Percentiles rank a stretch among this genome's conserved stretches.
Evolutionary conservation across 108 stramenopile genomes (phyloP).

Genomic region (Bacterosira constricta): DNA sequence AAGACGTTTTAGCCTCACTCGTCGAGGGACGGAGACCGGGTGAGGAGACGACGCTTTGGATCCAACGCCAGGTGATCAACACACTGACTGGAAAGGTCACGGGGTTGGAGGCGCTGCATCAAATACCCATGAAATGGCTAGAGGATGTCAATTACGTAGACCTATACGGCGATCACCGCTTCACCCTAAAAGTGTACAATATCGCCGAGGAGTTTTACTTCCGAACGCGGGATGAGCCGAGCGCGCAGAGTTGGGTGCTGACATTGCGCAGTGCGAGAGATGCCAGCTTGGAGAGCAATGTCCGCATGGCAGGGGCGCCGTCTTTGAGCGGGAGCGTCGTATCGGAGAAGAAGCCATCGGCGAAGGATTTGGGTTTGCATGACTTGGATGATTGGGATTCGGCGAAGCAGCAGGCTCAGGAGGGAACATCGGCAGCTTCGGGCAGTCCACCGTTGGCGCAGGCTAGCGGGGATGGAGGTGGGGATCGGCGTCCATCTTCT

Average conservation of each 20-base stretch:
- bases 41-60: slow-evolving; percentile 89
- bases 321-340: background rate
- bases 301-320: slow-evolving; percentile 13
- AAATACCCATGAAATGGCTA: slow-evolving; percentile 84
- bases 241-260: slow-evolving; percentile 78
- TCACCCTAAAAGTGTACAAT: slow-evolving; percentile 79
- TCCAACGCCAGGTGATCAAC: slow-evolving; percentile 82
- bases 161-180: slow-evolving; percentile 74
- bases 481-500: slow-evolving; percentile 9
- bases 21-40: slow-evolving; percentile 77
- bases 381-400: slow-evolving; percentile 49
- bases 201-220: slow-evolving; percentile 83
- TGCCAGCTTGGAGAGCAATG: slow-evolving; percentile 47
- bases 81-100: slow-evolving; percentile 52
- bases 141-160: slow-evolving; percentile 73
- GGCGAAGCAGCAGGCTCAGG: slow-evolving; percentile 9
- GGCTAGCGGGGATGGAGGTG: slow-evolving; percentile 5
- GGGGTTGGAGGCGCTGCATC: slow-evolving; percentile 83
- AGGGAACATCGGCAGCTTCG: background rate
- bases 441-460: background rate
- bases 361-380: slow-evolving; percentile 48
- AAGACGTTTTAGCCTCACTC: slow-evolving; percentile 78
- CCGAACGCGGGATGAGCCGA: slow-evolving; percentile 62
- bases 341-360: slow-evolving; percentile 18
- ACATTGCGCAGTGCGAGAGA: slow-evolving; percentile 62